A percentile compares a stretch with the other conserved stretches of the same genome.
Conservation (phyloP, 768 basidiomycete species). For the Boletus insuetus region DNA sequence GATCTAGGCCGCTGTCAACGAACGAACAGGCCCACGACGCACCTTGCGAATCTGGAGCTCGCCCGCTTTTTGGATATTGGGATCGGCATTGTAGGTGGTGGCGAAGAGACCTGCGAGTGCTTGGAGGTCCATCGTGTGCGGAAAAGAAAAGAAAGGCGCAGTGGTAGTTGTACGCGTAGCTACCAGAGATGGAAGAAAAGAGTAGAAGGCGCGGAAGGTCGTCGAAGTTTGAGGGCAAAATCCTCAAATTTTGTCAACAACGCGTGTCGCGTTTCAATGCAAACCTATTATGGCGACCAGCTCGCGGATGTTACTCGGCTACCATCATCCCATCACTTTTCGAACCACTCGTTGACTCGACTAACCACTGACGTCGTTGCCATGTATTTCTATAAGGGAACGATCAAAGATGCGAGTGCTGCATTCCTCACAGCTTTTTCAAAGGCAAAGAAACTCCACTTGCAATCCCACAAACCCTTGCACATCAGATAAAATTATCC, state of each 20-base stretch:
- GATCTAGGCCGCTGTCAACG: neutral
- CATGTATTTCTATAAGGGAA: too few relatives aligned
- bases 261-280: constrained; percentile 20
- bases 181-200: neutral
- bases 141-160: neutral
- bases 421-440: too few relatives aligned
- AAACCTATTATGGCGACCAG: neutral
- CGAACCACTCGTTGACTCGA: too few relatives aligned
- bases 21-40: neutral
- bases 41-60: constrained; percentile 90
- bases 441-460: too few relatives aligned
- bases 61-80: constrained; percentile 80
- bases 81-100: constrained; percentile 78
- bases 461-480: too few relatives aligned
- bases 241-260: constrained; percentile 8
- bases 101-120: constrained; percentile 76
- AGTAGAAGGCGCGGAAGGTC: neutral
- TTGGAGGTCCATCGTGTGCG: constrained; percentile 63
- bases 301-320: too few relatives aligned
- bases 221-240: constrained; percentile 17
- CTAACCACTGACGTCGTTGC: too few relatives aligned
- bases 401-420: too few relatives aligned
- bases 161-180: neutral
- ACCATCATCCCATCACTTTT: too few relatives aligned
- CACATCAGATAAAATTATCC: too few relatives aligned